phyloP scores from a whole-genome alignment of 225 moss, liverwort and hornwort species.

The Pseudisothecium myosuroides region DNA sequence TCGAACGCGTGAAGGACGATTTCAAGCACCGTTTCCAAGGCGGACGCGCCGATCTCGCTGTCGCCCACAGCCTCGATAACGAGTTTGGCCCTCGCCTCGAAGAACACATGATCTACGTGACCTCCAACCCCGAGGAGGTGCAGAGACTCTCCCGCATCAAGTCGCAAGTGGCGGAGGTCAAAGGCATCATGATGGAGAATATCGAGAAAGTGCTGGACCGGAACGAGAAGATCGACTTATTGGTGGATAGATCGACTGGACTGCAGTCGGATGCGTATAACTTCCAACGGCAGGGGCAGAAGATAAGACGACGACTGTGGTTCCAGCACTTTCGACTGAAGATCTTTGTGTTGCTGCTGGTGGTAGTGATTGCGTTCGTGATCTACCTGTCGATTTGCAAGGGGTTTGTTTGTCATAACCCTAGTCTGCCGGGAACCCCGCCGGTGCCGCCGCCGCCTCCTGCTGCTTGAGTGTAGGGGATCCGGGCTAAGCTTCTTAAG shows the following conservation, averaged over 20 bases:
- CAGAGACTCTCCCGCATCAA: constrained; percentile 22
- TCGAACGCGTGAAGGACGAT: constrained; percentile 38
- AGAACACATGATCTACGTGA: constrained; percentile 29
- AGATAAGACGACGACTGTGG: constrained; percentile 2
- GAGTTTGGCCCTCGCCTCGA: constrained; percentile 27
- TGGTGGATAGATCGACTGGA: constrained; percentile 18
- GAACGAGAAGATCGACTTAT: constrained; percentile 39
- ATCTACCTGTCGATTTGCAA: constrained; percentile 34
- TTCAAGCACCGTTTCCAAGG: constrained; percentile 33
- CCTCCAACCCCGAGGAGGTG: constrained; percentile 29
- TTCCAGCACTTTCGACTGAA: constrained; percentile 2
- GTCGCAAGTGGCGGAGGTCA: constrained; percentile 50
- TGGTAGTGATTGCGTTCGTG: constrained; percentile 17
- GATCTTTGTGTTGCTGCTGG: constrained; percentile 16
- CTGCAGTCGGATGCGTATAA: neutral
- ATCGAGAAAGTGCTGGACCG: constrained; percentile 41
- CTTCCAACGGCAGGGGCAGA: constrained; percentile 7
- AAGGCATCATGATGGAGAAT: constrained; percentile 47
- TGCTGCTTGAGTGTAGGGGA: neutral
- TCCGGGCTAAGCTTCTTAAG: neutral
- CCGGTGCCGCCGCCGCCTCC: neutral
- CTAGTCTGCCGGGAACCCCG: neutral
- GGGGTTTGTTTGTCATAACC: constrained; percentile 11
- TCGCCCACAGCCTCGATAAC: neutral
- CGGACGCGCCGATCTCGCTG: constrained; percentile 17